A percentile compares a stretch with the other conserved stretches of the same genome.
phyloP scores from a whole-genome alignment of 2,329 filamentous ascomycete species.

The Colletotrichum sp. region DNA sequence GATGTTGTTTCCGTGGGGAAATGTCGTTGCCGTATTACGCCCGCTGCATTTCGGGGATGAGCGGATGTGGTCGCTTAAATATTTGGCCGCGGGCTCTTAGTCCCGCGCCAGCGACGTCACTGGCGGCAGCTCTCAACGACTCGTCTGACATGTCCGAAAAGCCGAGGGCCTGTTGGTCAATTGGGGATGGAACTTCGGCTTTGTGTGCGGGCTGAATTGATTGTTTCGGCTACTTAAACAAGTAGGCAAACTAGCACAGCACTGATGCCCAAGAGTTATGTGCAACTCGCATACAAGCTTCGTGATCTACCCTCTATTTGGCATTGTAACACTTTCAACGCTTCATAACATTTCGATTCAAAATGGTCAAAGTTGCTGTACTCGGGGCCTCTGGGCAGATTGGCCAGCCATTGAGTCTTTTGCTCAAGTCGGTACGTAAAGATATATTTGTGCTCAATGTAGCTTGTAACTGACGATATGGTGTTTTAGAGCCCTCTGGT shows the following conservation, averaged over 20 bases:
- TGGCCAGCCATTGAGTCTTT: constrained; percentile 2
- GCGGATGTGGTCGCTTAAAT: background rate
- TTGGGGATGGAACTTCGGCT: background rate
- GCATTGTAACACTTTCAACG: background rate
- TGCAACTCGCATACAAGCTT: background rate
- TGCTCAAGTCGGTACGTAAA: constrained; percentile 4
- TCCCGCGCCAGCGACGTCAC: background rate
- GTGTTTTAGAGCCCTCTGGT: background rate
- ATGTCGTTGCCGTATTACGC: background rate
- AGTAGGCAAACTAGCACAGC: background rate
- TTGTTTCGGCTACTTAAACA: background rate
- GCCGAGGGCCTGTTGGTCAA: background rate
- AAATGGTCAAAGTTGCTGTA: background rate
- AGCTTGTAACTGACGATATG: background rate
- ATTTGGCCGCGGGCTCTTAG: background rate
- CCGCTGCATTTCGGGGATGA: background rate
- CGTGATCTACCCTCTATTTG: background rate
- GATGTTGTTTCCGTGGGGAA: background rate
- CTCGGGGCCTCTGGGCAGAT: constrained; percentile 8
- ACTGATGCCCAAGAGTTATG: background rate
- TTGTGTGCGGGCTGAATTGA: background rate
- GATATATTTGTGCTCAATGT: background rate
- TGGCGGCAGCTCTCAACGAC: background rate
- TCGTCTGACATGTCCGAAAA: background rate
- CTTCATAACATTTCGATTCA: background rate